Evolutionary conservation across 73 alveolate species (phyloP), one percentile per base, ranked within the genome.

Genomic region (Loxodes magnus): DNA sequence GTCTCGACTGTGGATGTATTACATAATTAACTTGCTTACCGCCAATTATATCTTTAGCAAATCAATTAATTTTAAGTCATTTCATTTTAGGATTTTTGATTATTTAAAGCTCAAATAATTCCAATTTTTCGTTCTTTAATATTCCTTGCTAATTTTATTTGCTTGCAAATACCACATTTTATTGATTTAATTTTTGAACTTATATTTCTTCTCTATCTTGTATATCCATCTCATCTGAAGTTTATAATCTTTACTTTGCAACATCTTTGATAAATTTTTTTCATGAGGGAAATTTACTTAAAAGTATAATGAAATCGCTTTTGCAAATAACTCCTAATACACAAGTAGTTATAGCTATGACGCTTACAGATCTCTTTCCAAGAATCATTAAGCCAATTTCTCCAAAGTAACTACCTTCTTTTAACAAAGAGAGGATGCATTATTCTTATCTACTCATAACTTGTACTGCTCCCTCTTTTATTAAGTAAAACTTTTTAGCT

Each of bases 351-450:
- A 5, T 19, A 9, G 89, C 51, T 35, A 55, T 66, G 4, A 74
- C 77, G 5, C 65, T 43, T 38, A 53, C 43, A 28, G 88, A 35
- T 20, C 88, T 56, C 4, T 31, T 48, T 2, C 30, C 37, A 3
- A 74, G 67, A 7, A 75, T 21, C 17, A 75, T 33, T n/a, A 75
- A 53, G 2, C 89, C 89, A 7, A 75, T 69, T 30, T 75, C 89
- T 17, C 89, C 89, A 42, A 75, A 75, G 52, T 68, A 75, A 21
- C 54, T 33, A 0, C 89, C 89, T 60, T 75, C 79, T 16, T 53
- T 50, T 53, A 68, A 21, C 35, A 35, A 46, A 4, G 77, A 64
- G 3, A 75, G 67, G 19, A 43, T 22, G 3, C 78, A 60, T 25
- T 55, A n/a, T 15, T 58, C 52, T 58, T 75, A 77, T 2, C 78